Evolutionary conservation across 2,329 filamentous ascomycete species (phyloP), one percentile per base, ranked within the genome.

Genomic region (Pseudophaeomoniella oleicola): DNA sequence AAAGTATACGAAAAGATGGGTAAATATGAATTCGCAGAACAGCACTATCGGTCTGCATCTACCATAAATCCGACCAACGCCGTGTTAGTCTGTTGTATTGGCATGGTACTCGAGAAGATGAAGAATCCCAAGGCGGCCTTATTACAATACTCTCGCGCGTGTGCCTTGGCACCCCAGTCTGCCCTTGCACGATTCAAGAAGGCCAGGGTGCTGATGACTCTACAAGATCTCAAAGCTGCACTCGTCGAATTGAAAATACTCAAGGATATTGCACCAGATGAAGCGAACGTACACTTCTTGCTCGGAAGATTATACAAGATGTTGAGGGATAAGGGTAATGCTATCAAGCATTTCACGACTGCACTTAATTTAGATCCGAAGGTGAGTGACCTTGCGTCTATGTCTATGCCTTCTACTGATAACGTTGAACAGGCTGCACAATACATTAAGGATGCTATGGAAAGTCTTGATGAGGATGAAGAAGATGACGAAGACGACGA

Each of bases 341-440:
- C 90, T n/a, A 82, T 98, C 41, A 78, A 81, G 41, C 85, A 94
- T 57, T 93, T 93, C 55, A 98, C 90, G 4, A 88, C 87, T 56
- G 90, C 90, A 13, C 65, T 96, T 52, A 94, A 94, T 58, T 64
- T 98, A 51, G 90, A 98, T 65, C 90, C 88, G 18, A 96, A 96
- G 78, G 88, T 92, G 66, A 5, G 16, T 22, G 34, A 39, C 35
- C 39, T 51, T 32, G 47, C 42, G 39, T 13, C 35, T 33, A 5
- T 19, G n/a, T 4, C 11, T 10, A 38, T 22, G 11, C 35, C 41
- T 44, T 37, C 32, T 42, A 43, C 45, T 46, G 17, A 49, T 39
- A 15, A n/a, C n/a, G n/a, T 30, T 40, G 16, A 38, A 29, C 46
- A 94, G 87, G 85, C 88, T 49, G 86, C 84, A 45, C 80, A 83